phyloP scores from a whole-genome alignment of 305 asterid species.

The Striga hermonthica region DNA sequence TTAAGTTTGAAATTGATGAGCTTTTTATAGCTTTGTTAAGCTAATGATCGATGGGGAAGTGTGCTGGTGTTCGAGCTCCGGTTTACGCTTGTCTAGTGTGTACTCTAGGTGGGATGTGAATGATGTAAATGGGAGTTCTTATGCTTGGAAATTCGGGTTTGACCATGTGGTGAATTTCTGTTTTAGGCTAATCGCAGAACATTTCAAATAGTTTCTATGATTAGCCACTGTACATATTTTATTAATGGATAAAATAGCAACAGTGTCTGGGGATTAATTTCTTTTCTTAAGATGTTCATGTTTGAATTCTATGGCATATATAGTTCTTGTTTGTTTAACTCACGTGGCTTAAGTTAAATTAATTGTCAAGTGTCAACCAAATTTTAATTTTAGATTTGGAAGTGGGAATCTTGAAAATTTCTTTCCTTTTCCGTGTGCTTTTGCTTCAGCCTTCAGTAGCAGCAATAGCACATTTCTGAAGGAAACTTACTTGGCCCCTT shows the following conservation, averaged over 20 bases:
- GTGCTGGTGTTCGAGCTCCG: not conserved
- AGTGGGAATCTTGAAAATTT: constrained; percentile 6
- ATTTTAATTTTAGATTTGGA: constrained; percentile 20
- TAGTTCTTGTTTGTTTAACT: constrained; percentile 16
- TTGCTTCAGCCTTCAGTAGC: constrained; percentile 14
- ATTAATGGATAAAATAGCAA: not conserved
- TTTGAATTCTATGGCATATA: constrained; percentile 5
- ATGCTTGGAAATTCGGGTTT: constrained; percentile 13
- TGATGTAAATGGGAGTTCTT: constrained; percentile 11
- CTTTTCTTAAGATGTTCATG: not conserved
- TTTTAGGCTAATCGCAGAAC: not conserved
- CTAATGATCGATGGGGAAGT: constrained; percentile 17
- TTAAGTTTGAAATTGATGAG: constrained; percentile 24
- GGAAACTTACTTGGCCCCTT: constrained; percentile 24
- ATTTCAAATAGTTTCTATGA: constrained; percentile 20
- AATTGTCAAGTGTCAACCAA: constrained; percentile 14
- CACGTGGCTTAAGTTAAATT: constrained; percentile 9
- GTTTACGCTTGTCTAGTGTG: constrained; percentile 2
- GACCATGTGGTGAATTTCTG: constrained; percentile 8
- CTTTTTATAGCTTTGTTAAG: constrained; percentile 18
- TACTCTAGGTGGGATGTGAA: constrained; percentile 1
- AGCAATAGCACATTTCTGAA: constrained; percentile 1
- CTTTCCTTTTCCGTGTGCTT: constrained; percentile 9
- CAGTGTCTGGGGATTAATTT: constrained; percentile 10
- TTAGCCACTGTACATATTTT: constrained; percentile 1